Conservation (phyloP, 768 basidiomycete species). For the Kwoniella sp. region DNA sequence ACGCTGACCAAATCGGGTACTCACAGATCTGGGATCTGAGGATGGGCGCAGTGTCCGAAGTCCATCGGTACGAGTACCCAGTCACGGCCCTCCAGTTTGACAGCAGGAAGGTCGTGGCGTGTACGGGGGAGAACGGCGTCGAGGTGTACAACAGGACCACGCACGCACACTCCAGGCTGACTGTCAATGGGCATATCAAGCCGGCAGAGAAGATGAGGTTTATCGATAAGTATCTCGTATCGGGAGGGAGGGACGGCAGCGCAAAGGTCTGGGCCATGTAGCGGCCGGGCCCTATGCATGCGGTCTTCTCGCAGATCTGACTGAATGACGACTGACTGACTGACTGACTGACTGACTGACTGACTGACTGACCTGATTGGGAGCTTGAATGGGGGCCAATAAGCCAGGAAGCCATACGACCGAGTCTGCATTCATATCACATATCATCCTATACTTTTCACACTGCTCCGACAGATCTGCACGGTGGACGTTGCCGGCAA, state of each 20-base stretch:
- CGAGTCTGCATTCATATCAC: too few species aligned
- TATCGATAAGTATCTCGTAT: constrained; percentile 91
- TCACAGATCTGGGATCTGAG: constrained; percentile 94
- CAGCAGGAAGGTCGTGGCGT: constrained; percentile 83
- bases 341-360: too few species aligned
- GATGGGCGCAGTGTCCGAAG: constrained; percentile 79
- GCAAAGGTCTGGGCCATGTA: constrained; percentile 92
- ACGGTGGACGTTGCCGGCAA: too few species aligned
- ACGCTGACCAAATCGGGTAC: too few species aligned
- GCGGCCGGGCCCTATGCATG: too few species aligned
- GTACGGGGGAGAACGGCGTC: constrained; percentile 85
- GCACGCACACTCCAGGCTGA: constrained; percentile 75
- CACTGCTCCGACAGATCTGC: too few species aligned
- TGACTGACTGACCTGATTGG: too few species aligned
- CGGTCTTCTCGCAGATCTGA: too few species aligned
- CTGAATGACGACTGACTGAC: too few species aligned
- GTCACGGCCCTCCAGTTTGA: constrained; percentile 93
- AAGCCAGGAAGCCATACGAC: too few species aligned
- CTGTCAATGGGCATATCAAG: constrained; percentile 87
- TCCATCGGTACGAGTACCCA: constrained; percentile 81
- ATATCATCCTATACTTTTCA: too few species aligned
- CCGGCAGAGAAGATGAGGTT: constrained; percentile 85
- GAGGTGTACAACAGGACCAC: constrained; percentile 95
- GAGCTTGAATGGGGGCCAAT: too few species aligned
- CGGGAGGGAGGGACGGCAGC: constrained; percentile 77